phyloP scores from a whole-genome alignment of 116 monocot species.

The Papilionanthe hybrid region DNA sequence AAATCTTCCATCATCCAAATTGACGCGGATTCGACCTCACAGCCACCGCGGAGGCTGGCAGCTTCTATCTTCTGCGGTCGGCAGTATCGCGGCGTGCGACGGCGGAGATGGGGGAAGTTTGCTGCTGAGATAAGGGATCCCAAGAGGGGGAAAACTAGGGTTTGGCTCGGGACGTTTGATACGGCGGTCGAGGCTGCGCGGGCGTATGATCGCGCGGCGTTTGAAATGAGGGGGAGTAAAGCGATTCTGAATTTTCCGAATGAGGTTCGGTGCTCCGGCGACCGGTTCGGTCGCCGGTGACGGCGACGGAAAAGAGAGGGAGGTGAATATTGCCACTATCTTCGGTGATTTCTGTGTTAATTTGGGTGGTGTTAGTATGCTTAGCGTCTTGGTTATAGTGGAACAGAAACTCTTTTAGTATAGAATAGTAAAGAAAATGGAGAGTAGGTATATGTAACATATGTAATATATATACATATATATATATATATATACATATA shows the following conservation, averaged over 20 bases:
- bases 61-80: background rate
- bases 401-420: too few species aligned
- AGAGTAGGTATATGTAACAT: too few species aligned
- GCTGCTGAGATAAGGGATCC: conserved; percentile 50
- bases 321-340: conserved; percentile 2
- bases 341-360: too few species aligned
- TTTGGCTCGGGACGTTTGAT: conserved; percentile 86
- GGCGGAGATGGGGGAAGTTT: conserved; percentile 68
- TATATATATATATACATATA: too few species aligned
- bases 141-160: conserved; percentile 24
- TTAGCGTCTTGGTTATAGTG: too few species aligned
- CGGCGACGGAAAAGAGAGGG: conserved; percentile 6
- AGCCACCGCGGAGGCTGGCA: background rate
- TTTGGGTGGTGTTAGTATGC: too few species aligned
- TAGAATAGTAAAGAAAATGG: too few species aligned
- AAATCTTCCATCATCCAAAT: too few species aligned
- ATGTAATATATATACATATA: too few species aligned
- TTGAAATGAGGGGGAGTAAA: conserved; percentile 64
- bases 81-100: conserved; percentile 52
- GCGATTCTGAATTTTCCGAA: conserved; percentile 65
- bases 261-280: background rate
- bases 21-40: too few species aligned
- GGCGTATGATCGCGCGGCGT: conserved; percentile 76
- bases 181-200: conserved; percentile 82
- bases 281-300: background rate